A percentile compares a stretch with the other conserved stretches of the same genome.
Evolutionary conservation across 75 land plant species (phyloP).

Genomic region (Gnetum montanum): DNA sequence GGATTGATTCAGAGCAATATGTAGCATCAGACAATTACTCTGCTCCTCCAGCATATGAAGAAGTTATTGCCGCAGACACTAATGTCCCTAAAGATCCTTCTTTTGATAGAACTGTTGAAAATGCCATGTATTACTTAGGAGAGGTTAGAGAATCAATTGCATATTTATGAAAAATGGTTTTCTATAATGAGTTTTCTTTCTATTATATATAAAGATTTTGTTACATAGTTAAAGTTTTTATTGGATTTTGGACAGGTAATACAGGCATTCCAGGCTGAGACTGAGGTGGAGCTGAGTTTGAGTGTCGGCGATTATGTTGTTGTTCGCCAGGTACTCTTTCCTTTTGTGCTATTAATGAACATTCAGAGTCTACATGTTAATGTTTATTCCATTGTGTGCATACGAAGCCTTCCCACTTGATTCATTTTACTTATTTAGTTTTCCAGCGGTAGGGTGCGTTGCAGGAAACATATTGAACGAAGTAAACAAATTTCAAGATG

Average conservation of each 20-base stretch:
- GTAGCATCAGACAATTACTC: conserved; percentile 10
- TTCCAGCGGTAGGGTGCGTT: too few relatives aligned
- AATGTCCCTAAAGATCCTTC: conserved; percentile 17
- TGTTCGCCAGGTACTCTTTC: conserved; percentile 17
- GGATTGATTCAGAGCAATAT: conserved; percentile 52
- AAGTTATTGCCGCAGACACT: conserved; percentile 2
- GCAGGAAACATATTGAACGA: too few relatives aligned
- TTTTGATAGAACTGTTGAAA: conserved; percentile 27
- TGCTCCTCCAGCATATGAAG: conserved; percentile 30
- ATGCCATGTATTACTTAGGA: conserved; percentile 46
- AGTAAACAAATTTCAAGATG: too few relatives aligned
- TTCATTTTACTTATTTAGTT: background rate
- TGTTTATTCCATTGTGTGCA: too few relatives aligned
- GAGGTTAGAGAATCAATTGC: too few relatives aligned
- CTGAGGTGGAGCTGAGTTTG: conserved; percentile 17
- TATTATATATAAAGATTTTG: too few relatives aligned
- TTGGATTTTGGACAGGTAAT: conserved; percentile 12
- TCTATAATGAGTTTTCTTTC: too few relatives aligned
- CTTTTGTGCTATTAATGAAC: background rate
- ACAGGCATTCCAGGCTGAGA: conserved; percentile 22
- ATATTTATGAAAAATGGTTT: too few relatives aligned
- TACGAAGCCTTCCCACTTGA: too few relatives aligned
- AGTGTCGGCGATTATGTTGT: conserved; percentile 17
- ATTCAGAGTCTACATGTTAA: background rate
- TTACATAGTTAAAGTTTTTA: too few relatives aligned